A percentile compares a stretch with the other conserved stretches of the same genome.
These are phyloP conservation scores for Agrocybe praecox DNA, from an alignment of 768 basidiomycete species.

Conservation along the genomic window DNA sequence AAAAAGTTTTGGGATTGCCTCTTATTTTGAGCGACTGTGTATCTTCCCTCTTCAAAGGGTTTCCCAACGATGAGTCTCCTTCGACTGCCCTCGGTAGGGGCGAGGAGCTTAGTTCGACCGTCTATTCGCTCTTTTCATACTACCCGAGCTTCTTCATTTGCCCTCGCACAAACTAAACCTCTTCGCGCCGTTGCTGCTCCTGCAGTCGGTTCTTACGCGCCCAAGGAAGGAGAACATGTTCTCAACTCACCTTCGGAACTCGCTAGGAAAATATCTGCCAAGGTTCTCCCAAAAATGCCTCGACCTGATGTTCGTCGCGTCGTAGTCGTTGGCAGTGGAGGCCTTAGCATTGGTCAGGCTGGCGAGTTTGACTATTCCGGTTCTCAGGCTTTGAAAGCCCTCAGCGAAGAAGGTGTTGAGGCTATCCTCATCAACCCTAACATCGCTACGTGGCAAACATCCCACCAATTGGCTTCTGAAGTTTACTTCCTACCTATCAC, in stretches of 20 bases:
- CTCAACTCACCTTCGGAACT: slow-evolving; percentile 94
- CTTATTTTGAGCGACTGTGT: slow-evolving; percentile 6
- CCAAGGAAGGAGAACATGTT: slow-evolving; percentile 72
- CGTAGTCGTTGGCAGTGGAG: slow-evolving; percentile 94
- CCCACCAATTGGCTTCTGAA: slow-evolving; percentile 93
- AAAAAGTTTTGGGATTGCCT: slow-evolving; percentile 8
- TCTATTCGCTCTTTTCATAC: slow-evolving; percentile 55
- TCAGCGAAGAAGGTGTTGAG: slow-evolving; percentile 92
- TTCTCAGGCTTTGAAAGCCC: slow-evolving; percentile 97
- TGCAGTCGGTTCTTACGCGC: slow-evolving; percentile 69
- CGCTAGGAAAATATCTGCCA: slow-evolving; percentile 90
- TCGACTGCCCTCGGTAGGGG: slow-evolving; percentile 40
- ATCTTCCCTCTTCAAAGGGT: slow-evolving; percentile 7
- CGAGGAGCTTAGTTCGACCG: slow-evolving; percentile 32
- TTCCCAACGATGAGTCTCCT: slow-evolving; percentile 39
- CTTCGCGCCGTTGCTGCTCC: slow-evolving; percentile 72
- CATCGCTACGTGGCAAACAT: slow-evolving; percentile 99
- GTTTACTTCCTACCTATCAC: slow-evolving; percentile 98
- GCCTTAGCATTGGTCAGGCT: slow-evolving; percentile 96
- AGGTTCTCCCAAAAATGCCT: slow-evolving; percentile 89
- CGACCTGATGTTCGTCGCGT: slow-evolving; percentile 94
- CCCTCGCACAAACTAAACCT: slow-evolving; percentile 36
- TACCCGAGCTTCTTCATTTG: slow-evolving; percentile 33
- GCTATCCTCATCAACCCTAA: slow-evolving; percentile 98
- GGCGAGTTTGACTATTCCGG: slow-evolving; percentile 99